Evolutionary conservation across 2,329 filamentous ascomycete genomes (phyloP), one percentile per base, ranked within the genome.

Genomic region (Phialocephala sp.): DNA sequence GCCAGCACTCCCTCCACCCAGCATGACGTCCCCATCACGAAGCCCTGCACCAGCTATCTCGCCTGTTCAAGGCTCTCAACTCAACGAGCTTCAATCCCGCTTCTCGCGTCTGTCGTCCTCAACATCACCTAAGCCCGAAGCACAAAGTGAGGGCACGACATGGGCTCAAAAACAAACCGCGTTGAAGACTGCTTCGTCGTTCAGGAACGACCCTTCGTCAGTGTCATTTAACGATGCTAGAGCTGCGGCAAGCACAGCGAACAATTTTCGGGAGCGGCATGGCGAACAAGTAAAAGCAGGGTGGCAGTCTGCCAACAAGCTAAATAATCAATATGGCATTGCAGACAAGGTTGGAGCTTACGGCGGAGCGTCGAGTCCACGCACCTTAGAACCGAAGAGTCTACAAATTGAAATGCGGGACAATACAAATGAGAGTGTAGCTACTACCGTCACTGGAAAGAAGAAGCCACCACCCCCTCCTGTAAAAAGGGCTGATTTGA

Each of bases 221-320:
- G 82, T 85, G 14, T 84, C 82, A 18, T 67, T 85, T 12, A 78
- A 81, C 47, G 83, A 88, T 74, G 77, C 82, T 18, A 80, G 79
- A 64, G 77, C 76, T 59, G 81, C 83, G 55, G 85, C 83, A 20
- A 81, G 79, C 24, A 87, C 83, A 32, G 82, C 82, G 55, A 86
- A 82, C 45, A 85, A 86, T 71, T 87, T 89, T 72, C 82, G 84
- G 54, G 83, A 88, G 72, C 78, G 85, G 43, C 86, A 89, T 71
- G 84, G 84, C 1, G 86, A 87, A 50, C 85, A 88, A 71, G 83
- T 87, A 15, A 81, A 83, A 15, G 77, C 81, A 15, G 85, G 85
- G 1, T 84, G 80, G 76, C 78, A 82, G 69, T 73, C 75, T 8
- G 76, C 74, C 20, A 76, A 76, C 63, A 75, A 73, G 45, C 27